Evolutionary conservation across 805 yeast species (phyloP).

Genomic region (Metschnikowia drakensbergensis): DNA sequence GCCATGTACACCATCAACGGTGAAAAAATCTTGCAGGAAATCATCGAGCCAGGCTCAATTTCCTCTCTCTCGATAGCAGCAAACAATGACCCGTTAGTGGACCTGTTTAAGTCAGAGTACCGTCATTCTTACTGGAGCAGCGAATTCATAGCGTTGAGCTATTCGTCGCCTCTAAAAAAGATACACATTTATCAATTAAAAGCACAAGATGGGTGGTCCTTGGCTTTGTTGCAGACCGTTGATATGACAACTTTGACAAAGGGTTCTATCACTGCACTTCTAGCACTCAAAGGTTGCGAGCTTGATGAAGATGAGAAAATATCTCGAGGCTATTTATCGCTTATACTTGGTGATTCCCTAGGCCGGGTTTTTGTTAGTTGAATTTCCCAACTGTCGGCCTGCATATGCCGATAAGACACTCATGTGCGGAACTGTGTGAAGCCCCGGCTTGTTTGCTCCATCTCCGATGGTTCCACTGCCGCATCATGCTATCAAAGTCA

Average conservation of each 20-base stretch:
- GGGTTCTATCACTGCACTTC: conserved; percentile 27
- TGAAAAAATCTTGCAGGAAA: conserved; percentile 28
- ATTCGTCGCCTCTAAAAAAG: conserved; percentile 15
- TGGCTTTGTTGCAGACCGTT: conserved; percentile 6
- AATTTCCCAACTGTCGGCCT: background rate
- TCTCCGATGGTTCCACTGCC: conserved; percentile 1
- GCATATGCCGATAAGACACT: conserved; percentile 1
- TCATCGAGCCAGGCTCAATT: conserved; percentile 17
- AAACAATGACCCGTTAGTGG: conserved; percentile 26
- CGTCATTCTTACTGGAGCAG: conserved; percentile 37
- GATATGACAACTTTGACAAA: conserved; percentile 6
- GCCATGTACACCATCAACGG: conserved; percentile 54
- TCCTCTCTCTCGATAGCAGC: conserved; percentile 29
- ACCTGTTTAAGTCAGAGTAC: conserved; percentile 19
- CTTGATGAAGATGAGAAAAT: conserved; percentile 35
- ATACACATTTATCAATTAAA: conserved; percentile 24
- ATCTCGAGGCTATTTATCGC: conserved; percentile 33
- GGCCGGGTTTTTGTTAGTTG: conserved; percentile 45
- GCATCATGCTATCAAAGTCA: conserved; percentile 23
- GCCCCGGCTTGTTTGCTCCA: background rate
- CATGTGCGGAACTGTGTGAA: background rate
- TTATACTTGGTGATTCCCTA: conserved; percentile 51
- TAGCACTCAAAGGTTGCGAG: conserved; percentile 26
- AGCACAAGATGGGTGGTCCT: conserved; percentile 1
- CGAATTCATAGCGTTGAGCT: conserved; percentile 32